phyloP scores from a whole-genome alignment of 202 grass and related monocot genomes.

The Zoysia matrella region DNA sequence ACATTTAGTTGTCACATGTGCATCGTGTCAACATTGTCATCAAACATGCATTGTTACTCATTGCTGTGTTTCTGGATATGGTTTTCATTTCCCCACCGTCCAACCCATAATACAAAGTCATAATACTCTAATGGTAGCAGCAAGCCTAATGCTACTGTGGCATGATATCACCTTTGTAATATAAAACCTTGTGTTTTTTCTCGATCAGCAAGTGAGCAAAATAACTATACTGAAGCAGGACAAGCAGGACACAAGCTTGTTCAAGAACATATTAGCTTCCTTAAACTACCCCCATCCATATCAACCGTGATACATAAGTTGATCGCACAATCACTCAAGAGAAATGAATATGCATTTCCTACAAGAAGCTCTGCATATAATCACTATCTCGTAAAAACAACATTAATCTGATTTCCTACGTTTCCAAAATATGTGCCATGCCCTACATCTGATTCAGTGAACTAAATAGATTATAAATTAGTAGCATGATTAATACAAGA shows the following conservation, averaged over 20 bases:
- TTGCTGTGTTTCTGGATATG: not conserved
- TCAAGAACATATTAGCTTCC: slow-evolving; percentile 1
- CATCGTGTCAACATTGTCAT: too few species aligned
- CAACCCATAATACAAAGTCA: not conserved
- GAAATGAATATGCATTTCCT: not conserved
- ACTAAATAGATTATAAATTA: slow-evolving; percentile 30
- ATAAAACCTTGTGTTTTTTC: too few species aligned
- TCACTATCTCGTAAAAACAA: not conserved
- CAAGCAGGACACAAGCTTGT: not conserved
- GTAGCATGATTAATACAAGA: not conserved
- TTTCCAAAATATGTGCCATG: not conserved
- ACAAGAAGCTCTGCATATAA: not conserved
- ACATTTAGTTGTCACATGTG: too few species aligned
- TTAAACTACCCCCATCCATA: not conserved
- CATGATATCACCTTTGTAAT: not conserved
- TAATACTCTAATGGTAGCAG: not conserved
- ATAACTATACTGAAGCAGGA: slow-evolving; percentile 15
- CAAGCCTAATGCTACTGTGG: not conserved
- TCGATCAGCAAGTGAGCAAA: not conserved
- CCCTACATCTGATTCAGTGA: not conserved
- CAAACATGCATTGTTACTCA: too few species aligned
- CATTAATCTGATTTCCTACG: not conserved
- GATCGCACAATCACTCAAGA: not conserved
- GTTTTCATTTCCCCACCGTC: not conserved
- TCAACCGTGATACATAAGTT: not conserved